A percentile compares a stretch with the other conserved stretches of the same genome.
phyloP scores from a whole-genome alignment of 2,329 filamentous ascomycete species.

The Dissoconium aciculare region DNA sequence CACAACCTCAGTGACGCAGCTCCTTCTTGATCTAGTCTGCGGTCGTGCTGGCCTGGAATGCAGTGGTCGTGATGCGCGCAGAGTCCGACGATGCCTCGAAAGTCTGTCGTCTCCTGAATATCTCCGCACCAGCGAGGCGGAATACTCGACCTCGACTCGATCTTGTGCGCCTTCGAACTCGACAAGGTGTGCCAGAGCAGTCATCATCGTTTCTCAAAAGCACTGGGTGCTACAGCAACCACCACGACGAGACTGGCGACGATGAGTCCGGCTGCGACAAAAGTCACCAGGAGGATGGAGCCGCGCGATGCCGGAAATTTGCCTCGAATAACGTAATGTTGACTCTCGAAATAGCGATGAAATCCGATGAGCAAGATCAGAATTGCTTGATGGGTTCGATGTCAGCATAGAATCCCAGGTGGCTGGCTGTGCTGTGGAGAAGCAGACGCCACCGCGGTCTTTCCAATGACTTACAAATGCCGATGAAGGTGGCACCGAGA shows the following conservation, averaged over 20 bases:
- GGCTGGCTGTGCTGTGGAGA: no score
- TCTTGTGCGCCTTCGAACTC: no score
- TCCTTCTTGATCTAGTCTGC: no score
- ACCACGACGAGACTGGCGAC: slow-evolving; percentile 46
- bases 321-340: slow-evolving; percentile 64
- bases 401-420: slow-evolving; percentile 2
- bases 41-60: no score
- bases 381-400: slow-evolving; percentile 43
- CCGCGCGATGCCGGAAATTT: slow-evolving; percentile 69
- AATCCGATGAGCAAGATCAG: slow-evolving; percentile 62
- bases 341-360: slow-evolving; percentile 61
- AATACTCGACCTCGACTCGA: not conserved
- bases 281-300: slow-evolving; percentile 54
- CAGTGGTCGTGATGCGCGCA: no score
- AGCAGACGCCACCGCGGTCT: not conserved
- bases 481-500: slow-evolving; percentile 62
- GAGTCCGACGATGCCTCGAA: no score
- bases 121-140: not conserved
- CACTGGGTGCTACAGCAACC: slow-evolving; percentile 37
- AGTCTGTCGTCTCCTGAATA: no score
- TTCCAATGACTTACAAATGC: slow-evolving; percentile 35
- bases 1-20: no score
- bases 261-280: slow-evolving; percentile 47
- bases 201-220: slow-evolving; percentile 25
- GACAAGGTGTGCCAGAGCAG: no score